Evolutionary conservation across 345 rosid genomes (phyloP), one percentile per base, ranked within the genome.

Genomic region (Salix brachista): DNA sequence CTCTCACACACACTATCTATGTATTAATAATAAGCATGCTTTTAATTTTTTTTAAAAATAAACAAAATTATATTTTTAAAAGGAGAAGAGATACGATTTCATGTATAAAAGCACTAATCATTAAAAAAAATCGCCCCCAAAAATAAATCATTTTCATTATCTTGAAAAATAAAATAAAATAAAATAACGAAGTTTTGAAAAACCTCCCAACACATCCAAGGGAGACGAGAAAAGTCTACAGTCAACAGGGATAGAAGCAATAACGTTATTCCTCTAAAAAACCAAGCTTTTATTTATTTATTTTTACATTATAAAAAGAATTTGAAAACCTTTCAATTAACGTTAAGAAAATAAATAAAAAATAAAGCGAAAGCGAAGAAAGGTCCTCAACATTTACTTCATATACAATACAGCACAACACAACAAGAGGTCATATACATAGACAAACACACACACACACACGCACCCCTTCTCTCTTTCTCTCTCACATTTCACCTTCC

Each of bases 161-260:
- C 32, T 32, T 8, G 52, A 14, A 46, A 34, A 34, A 34, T 34
- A 34, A 32, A 32, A 30, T 30, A 30, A 21, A 67, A 48, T 19
- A 12, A 10, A 5, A 8, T 48, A 30, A 12, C 28, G 61, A 25
- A 58, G 36, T 76, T 76, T 78, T 75, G 32, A 64, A 71, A 68
- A 61, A 1, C 1, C 16, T 21, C 21, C 25, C 69, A 8, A 0
- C 12, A 39, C 41, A 62, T 30, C 32, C 83, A 54, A 18, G 10
- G 2, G 10, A 23, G 19, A 72, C 68, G 50, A 74, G 84, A 86
- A 86, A 89, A 83, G 88, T 83, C 85, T 64, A 60, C 12, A 83
- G 89, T 85, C 91, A 88, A 87, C 85, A 80, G 50, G 70, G 37
- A 79, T 65, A 21, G 72, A 76, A 82, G 77, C 79, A 85, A 80